These are phyloP conservation scores for Lipomyces spencermartinsiae DNA, from an alignment of 805 yeast species.

Conservation along the genomic window DNA sequence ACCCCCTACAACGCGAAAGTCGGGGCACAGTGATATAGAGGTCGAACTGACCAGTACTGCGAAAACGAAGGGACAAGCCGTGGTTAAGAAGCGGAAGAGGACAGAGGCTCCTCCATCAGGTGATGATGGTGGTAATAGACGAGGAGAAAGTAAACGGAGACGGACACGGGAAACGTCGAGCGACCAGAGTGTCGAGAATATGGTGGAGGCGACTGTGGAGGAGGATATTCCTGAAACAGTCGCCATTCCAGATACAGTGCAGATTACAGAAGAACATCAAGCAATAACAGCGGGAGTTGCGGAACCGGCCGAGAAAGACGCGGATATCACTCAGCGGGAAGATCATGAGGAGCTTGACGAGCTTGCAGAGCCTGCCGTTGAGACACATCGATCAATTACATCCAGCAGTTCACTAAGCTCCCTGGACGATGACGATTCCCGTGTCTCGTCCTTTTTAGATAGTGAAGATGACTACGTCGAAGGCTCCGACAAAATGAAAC, in stretches of 20 bases:
- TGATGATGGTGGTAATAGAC: not conserved
- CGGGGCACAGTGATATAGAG: not conserved
- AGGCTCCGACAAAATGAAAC: not conserved
- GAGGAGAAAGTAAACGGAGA: not conserved
- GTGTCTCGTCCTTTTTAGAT: not conserved
- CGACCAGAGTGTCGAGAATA: not conserved
- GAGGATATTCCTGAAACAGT: not conserved
- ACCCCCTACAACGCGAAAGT: not conserved
- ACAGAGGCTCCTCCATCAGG: not conserved
- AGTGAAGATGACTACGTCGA: not conserved
- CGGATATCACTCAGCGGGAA: conserved; percentile 2
- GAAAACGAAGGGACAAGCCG: not conserved
- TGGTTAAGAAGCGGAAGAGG: conserved; percentile 3
- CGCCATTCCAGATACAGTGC: not conserved
- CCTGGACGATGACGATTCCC: not conserved
- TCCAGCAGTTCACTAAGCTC: not conserved
- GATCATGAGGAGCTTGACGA: conserved; percentile 16
- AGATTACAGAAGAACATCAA: not conserved
- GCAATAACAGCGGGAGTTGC: not conserved
- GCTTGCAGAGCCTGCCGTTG: not conserved
- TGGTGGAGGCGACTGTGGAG: not conserved
- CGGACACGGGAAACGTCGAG: not conserved
- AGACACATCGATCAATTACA: not conserved
- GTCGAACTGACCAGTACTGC: not conserved
- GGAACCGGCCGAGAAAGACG: not conserved